Evolutionary conservation across 225 moss, liverwort and hornwort genomes (phyloP).

Genomic region (Marchantia polymorpha): DNA sequence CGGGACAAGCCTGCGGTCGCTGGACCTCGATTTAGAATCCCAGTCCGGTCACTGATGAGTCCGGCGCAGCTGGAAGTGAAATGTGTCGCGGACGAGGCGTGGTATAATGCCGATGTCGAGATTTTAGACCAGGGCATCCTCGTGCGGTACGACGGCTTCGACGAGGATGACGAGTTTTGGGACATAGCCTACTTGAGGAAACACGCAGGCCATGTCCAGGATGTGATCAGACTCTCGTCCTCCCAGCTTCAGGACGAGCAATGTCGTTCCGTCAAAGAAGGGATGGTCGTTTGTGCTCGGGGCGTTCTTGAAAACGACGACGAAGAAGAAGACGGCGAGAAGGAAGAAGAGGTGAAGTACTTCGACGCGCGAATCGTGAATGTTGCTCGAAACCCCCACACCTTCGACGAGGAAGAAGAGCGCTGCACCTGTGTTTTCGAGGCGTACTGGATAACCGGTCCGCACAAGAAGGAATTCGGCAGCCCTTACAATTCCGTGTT

Average conservation of each 20-base stretch:
- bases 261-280: background rate
- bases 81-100: background rate
- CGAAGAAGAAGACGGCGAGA: background rate
- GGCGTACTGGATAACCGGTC: constrained; percentile 4
- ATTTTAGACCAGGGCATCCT: background rate
- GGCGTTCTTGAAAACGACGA: background rate
- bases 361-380: constrained; percentile 7
- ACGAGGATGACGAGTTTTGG: constrained; percentile 6
- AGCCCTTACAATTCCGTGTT: background rate
- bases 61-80: constrained; percentile 1
- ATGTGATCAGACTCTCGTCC: constrained; percentile 5
- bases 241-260: constrained; percentile 13
- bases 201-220: background rate
- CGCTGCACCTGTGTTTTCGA: constrained; percentile 7
- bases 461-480: background rate
- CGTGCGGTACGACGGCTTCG: background rate
- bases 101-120: constrained; percentile 7
- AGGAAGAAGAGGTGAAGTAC: background rate
- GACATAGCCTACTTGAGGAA: background rate
- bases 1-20: no score
- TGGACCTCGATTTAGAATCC: no score
- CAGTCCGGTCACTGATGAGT: background rate
- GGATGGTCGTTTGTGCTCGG: constrained; percentile 3
- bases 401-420: background rate
- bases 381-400: background rate